These are phyloP conservation scores for Opeltia flavorubescens DNA, from an alignment of 495 filamentous ascomycete species.

Conservation along the genomic window DNA sequence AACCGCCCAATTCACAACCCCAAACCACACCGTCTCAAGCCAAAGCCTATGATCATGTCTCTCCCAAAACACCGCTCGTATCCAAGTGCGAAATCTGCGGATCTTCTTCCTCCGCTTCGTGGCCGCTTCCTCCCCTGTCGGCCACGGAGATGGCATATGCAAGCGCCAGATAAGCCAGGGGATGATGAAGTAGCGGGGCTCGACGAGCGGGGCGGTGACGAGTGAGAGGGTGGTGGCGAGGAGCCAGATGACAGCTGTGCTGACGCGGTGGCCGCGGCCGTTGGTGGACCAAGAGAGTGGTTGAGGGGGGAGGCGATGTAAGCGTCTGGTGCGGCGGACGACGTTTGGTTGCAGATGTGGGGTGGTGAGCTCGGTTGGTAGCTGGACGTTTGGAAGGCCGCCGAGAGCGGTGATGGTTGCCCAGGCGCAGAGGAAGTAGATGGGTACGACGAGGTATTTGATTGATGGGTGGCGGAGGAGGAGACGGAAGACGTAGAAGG, in stretches of 20 bases:
- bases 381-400: slow-evolving; percentile 16
- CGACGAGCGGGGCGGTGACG: slow-evolving; percentile 78
- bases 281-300: not conserved
- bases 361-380: slow-evolving; percentile 1
- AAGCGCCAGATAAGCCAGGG: slow-evolving; percentile 92
- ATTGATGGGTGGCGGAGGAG: slow-evolving; percentile 51
- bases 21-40: slow-evolving; percentile 68
- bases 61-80: slow-evolving; percentile 7
- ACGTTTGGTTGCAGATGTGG: slow-evolving; percentile 9
- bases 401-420: slow-evolving; percentile 42
- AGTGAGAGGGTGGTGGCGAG: slow-evolving; percentile 60
- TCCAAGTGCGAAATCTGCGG: not conserved
- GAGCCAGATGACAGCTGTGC: slow-evolving; percentile 56
- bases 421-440: slow-evolving; percentile 51
- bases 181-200: slow-evolving; percentile 87
- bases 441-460: slow-evolving; percentile 51
- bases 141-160: slow-evolving; percentile 43
- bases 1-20: slow-evolving; percentile 54
- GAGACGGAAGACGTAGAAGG: slow-evolving; percentile 90
- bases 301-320: not conserved
- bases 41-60: slow-evolving; percentile 32
- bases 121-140: slow-evolving; percentile 16
- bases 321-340: not conserved
- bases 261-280: slow-evolving; percentile 19
- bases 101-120: slow-evolving; percentile 12